phyloP scores from a whole-genome alignment of 306 rosid genomes.

The Lagenaria siceraria region DNA sequence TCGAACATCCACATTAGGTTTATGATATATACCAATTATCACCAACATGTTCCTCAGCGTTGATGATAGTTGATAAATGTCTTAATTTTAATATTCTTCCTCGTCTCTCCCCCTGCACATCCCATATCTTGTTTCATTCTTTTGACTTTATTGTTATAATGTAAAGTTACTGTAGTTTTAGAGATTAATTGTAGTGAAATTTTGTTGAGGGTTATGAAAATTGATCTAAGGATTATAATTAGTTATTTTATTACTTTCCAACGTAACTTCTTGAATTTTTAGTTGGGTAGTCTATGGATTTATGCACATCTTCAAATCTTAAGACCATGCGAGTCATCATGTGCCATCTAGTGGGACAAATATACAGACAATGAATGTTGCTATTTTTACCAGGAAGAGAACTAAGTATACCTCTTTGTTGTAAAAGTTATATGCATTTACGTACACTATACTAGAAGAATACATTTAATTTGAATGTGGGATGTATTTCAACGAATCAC shows the following conservation, averaged over 20 bases:
- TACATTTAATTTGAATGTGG: not conserved
- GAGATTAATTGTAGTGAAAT: not conserved
- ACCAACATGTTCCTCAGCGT: not conserved
- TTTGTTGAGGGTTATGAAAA: not conserved
- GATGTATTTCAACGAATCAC: not conserved
- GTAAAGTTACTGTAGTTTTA: not conserved
- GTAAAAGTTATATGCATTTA: not conserved
- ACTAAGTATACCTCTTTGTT: not conserved
- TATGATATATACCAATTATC: not conserved
- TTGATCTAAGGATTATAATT: not conserved
- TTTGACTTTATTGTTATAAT: not conserved
- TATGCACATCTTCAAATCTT: not conserved
- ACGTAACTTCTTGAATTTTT: not conserved
- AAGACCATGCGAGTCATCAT: not conserved
- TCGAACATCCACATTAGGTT: not conserved
- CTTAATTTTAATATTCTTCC: not conserved
- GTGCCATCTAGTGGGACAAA: not conserved
- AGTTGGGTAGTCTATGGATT: not conserved
- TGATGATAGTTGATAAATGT: not conserved
- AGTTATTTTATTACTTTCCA: not conserved
- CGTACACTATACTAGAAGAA: not conserved
- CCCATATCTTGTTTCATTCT: not conserved
- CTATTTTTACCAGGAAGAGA: not conserved
- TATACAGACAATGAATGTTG: not conserved
- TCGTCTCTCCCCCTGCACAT: not conserved